A percentile compares a stretch with the other conserved stretches of the same genome.
These are phyloP conservation scores for Sphagnum tenellum DNA, from an alignment of 225 moss, liverwort and hornwort species.

Conservation along the genomic window DNA sequence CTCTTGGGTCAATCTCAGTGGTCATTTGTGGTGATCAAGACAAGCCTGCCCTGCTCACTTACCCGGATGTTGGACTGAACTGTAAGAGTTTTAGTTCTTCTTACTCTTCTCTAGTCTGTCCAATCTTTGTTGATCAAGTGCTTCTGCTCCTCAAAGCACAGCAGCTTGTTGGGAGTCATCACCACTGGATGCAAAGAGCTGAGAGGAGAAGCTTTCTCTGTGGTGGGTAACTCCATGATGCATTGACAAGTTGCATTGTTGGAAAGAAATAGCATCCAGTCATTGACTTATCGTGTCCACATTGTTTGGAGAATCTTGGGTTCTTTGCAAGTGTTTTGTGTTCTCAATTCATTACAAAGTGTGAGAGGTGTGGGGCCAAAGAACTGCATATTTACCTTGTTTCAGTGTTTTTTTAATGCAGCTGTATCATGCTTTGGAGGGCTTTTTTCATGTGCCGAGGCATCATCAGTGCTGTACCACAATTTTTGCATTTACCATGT, in stretches of 20 bases:
- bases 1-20: conserved; percentile 63
- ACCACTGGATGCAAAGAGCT: background rate
- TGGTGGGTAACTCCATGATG: background rate
- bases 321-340: too few species aligned
- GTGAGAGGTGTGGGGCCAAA: too few species aligned
- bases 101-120: background rate
- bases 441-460: conserved; percentile 75
- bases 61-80: conserved; percentile 78
- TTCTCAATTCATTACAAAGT: too few species aligned
- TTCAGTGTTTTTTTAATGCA: conserved; percentile 10
- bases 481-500: conserved; percentile 92
- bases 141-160: background rate
- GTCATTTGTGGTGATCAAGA: conserved; percentile 65
- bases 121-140: background rate
- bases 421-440: conserved; percentile 79
- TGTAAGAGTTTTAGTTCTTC: conserved; percentile 25
- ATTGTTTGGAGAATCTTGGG: too few species aligned
- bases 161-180: background rate
- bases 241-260: too few species aligned
- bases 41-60: conserved; percentile 83
- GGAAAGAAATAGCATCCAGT: too few species aligned
- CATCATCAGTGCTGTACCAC: conserved; percentile 54
- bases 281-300: too few species aligned
- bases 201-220: background rate
- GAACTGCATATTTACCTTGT: too few species aligned